Percentiles rank a stretch among this genome's conserved stretches.
phyloP scores from a whole-genome alignment of 164 flowering plant genomes.

The Magnolia sinica region DNA sequence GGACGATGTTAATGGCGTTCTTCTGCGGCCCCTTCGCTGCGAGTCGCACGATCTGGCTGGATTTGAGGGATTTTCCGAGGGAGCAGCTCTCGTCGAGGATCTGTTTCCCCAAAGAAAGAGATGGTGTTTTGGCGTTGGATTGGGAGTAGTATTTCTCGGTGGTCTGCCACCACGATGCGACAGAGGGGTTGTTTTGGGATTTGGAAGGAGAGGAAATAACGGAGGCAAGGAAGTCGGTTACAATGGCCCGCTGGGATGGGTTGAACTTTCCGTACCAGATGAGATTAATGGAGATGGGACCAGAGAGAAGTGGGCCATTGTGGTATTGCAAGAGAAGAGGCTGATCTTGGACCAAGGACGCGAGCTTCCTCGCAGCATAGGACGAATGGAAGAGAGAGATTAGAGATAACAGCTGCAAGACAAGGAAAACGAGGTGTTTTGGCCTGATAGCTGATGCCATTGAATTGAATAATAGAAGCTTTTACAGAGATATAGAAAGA shows the following conservation, averaged over 20 bases:
- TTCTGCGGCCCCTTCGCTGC: slow-evolving; percentile 38
- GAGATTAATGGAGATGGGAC: slow-evolving; percentile 46
- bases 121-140: slow-evolving; percentile 9
- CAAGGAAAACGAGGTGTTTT: neutral
- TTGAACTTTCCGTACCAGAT: slow-evolving; percentile 63
- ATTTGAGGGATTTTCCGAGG: slow-evolving; percentile 49
- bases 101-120: slow-evolving; percentile 38
- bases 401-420: neutral
- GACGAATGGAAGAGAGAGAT: slow-evolving; percentile 7
- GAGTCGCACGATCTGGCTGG: slow-evolving; percentile 29
- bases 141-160: slow-evolving; percentile 28
- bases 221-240: slow-evolving; percentile 50
- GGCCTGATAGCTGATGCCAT: slow-evolving; percentile 1
- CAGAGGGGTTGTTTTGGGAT: slow-evolving; percentile 26
- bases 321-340: slow-evolving; percentile 39
- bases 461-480: neutral
- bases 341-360: slow-evolving; percentile 19
- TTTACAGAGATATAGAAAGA: neutral
- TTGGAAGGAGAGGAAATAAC: slow-evolving; percentile 21
- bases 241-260: slow-evolving; percentile 48
- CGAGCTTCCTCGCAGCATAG: slow-evolving; percentile 4
- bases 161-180: slow-evolving; percentile 40
- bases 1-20: slow-evolving; percentile 47
- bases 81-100: slow-evolving; percentile 49
- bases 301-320: slow-evolving; percentile 52